These are phyloP conservation scores for Galerina marginata DNA, from an alignment of 768 basidiomycete genomes.

Conservation along the genomic window DNA sequence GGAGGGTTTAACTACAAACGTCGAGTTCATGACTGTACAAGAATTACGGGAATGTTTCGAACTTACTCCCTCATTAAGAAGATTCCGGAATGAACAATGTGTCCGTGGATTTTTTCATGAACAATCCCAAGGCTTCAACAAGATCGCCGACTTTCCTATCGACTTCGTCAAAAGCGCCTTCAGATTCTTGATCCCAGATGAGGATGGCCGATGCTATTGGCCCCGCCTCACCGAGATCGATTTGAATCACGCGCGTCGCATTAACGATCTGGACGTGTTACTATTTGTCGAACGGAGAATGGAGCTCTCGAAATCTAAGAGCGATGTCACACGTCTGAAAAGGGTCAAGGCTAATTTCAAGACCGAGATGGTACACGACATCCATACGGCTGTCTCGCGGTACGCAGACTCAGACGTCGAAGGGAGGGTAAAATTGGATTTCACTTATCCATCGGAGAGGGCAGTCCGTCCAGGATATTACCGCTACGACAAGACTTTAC, in stretches of 20 bases:
- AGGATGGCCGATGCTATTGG: not conserved
- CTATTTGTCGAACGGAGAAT: not conserved
- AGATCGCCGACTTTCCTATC: not conserved
- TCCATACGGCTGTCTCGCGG: too few relatives aligned
- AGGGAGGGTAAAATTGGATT: too few relatives aligned
- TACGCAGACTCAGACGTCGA: too few relatives aligned
- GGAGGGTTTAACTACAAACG: not conserved
- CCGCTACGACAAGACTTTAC: too few relatives aligned
- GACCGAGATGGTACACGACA: too few relatives aligned
- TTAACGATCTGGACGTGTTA: not conserved
- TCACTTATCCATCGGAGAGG: too few relatives aligned
- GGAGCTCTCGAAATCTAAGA: not conserved
- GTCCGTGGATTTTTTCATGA: not conserved
- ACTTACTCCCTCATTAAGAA: not conserved
- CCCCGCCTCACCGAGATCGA: not conserved
- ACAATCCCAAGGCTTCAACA: not conserved
- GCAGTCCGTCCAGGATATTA: too few relatives aligned
- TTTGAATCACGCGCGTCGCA: not conserved
- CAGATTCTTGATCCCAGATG: not conserved
- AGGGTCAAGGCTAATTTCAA: not conserved
- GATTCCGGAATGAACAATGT: not conserved
- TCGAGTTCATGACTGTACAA: slow-evolving; percentile 3
- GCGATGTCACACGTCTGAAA: not conserved
- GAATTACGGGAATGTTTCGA: not conserved
- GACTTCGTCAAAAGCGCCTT: not conserved